Percentiles rank a stretch among this genome's conserved stretches.
Conservation (phyloP, 257 asterid genomes). For the Lycium ferocissimum region DNA sequence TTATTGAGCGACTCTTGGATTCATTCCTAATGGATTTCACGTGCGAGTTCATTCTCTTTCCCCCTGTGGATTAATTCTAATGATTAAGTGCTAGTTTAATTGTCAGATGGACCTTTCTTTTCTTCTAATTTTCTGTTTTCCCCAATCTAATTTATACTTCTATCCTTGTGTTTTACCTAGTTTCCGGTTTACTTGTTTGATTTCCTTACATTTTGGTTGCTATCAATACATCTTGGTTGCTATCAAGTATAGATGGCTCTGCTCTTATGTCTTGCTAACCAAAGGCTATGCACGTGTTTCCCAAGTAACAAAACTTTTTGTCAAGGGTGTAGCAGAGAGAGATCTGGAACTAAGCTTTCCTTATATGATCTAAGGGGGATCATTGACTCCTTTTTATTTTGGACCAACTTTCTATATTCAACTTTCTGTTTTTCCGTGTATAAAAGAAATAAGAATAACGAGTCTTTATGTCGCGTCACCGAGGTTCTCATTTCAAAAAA, state of each 20-base stretch:
- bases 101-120: not conserved
- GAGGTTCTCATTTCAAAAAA: no score
- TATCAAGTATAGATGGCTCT: not conserved
- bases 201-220: not conserved
- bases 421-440: not conserved
- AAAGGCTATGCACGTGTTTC: slow-evolving; percentile 9
- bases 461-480: no score
- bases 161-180: slow-evolving; percentile 11
- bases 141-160: not conserved
- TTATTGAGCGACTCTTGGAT: not conserved
- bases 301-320: slow-evolving; percentile 6
- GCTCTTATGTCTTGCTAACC: not conserved
- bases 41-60: not conserved
- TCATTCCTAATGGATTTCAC: not conserved
- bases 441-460: not conserved
- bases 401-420: not conserved
- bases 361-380: not conserved
- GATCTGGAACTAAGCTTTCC: slow-evolving; percentile 19
- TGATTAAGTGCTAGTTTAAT: not conserved
- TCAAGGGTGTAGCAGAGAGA: not conserved
- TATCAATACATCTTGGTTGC: not conserved
- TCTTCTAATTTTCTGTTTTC: not conserved
- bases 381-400: not conserved
- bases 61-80: not conserved
- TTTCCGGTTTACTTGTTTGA: not conserved